phyloP scores from a whole-genome alignment of 2,329 filamentous ascomycete species.

The Drechmeria coniospora region DNA sequence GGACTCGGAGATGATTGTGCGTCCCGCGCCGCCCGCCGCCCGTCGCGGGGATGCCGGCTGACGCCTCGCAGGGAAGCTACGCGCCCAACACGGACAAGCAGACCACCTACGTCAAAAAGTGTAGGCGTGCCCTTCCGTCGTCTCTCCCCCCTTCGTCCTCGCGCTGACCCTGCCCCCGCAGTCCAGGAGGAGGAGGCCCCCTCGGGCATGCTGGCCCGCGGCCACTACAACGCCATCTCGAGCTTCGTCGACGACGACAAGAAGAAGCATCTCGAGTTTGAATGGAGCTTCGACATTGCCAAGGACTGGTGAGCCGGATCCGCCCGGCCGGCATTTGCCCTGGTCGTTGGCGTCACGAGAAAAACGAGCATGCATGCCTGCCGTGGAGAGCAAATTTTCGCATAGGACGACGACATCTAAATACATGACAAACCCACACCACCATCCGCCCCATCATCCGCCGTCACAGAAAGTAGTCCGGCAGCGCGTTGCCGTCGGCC shows the following conservation, averaged over 20 bases:
- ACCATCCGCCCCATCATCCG: conserved; percentile 1
- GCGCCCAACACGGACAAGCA: conserved; percentile 84
- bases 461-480: conserved; percentile 51
- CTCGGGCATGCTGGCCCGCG: conserved; percentile 75
- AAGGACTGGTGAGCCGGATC: conserved; percentile 75
- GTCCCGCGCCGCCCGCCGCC: conserved; percentile 15
- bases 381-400: not conserved
- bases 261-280: conserved; percentile 76
- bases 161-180: conserved; percentile 18
- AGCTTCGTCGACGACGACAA: conserved; percentile 94
- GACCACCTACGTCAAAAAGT: conserved; percentile 76
- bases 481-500: conserved; percentile 47
- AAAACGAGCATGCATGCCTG: conserved; percentile 6
- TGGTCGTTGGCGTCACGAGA: conserved; percentile 6
- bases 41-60: not conserved
- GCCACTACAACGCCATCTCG: conserved; percentile 77
- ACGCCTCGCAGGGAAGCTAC: conserved; percentile 57
- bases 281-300: conserved; percentile 91
- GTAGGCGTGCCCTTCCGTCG: conserved; percentile 39
- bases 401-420: too few relatives aligned
- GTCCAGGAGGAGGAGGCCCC: conserved; percentile 88
- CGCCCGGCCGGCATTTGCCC: not conserved
- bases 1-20: conserved; percentile 94
- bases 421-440: too few relatives aligned
- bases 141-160: not conserved